Conservation (phyloP, 2,329 filamentous ascomycete species). For the Claviceps purpurea region DNA sequence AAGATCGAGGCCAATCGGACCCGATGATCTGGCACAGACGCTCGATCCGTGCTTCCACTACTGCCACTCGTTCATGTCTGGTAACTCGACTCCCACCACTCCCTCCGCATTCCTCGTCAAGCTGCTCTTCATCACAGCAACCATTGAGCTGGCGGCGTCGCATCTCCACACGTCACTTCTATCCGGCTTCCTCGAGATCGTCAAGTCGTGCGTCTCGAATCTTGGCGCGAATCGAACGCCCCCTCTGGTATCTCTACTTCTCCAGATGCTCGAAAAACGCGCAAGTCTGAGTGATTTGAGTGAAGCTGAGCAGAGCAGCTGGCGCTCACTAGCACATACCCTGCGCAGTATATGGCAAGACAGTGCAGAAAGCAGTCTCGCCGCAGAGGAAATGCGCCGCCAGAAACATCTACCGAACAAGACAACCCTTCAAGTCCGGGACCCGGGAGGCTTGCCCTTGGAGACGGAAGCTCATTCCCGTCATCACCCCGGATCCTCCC, state of each 20-base stretch:
- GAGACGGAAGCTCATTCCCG: no score
- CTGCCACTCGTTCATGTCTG: constrained; percentile 25
- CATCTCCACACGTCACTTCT: constrained; percentile 21
- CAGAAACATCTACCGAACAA: no score
- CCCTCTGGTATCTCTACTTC: constrained; percentile 18
- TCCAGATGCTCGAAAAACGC: constrained; percentile 22
- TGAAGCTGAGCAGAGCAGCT: constrained; percentile 20
- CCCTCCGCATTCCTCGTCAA: constrained; percentile 25
- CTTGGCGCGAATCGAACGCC: constrained; percentile 22
- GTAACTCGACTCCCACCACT: constrained; percentile 19
- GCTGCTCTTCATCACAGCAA: constrained; percentile 24
- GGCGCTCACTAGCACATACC: constrained; percentile 15
- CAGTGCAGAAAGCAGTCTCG: neutral
- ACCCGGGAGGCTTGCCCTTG: no score
- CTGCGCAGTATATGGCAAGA: constrained; percentile 10
- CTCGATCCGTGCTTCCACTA: constrained; percentile 23
- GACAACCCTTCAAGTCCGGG: no score
- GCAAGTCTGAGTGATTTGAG: constrained; percentile 16
- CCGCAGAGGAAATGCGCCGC: neutral
- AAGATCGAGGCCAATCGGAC: constrained; percentile 4
- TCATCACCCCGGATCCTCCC: no score
- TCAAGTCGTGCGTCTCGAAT: constrained; percentile 18
- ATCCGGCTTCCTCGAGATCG: constrained; percentile 22
- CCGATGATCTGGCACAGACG: constrained; percentile 19
- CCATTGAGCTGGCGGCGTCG: constrained; percentile 19